phyloP scores from a whole-genome alignment of 1,284 basidiomycete genomes.

The Fomitiporia mediterranea region DNA sequence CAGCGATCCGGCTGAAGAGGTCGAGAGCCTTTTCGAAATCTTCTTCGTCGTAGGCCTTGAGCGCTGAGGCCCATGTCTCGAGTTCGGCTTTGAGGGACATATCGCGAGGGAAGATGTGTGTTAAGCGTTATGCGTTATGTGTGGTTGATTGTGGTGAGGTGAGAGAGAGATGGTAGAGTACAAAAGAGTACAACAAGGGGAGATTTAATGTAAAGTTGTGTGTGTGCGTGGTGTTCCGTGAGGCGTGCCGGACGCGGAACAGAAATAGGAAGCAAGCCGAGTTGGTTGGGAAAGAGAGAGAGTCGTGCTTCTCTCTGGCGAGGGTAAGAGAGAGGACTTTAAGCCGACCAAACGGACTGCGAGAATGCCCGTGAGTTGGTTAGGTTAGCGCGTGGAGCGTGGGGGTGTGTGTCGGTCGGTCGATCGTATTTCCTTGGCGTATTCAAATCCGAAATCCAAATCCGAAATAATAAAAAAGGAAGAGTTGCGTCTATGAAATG shows the following conservation, averaged over 20 bases:
- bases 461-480: slow-evolving; percentile 1
- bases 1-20: slow-evolving; percentile 76
- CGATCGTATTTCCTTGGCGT: neutral
- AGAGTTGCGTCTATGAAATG: too few species aligned
- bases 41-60: slow-evolving; percentile 80
- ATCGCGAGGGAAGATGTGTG: slow-evolving; percentile 20
- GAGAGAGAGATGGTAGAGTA: neutral
- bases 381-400: neutral
- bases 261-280: neutral
- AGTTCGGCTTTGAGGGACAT: slow-evolving; percentile 87
- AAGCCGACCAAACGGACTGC: too few species aligned
- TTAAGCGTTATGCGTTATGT: neutral
- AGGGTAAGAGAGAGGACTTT: too few species aligned
- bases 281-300: neutral
- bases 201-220: too few species aligned
- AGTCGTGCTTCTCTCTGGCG: too few species aligned
- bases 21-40: slow-evolving; percentile 72
- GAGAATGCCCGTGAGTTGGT: too few species aligned
- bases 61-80: slow-evolving; percentile 79
- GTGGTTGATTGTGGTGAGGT: neutral
- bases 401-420: neutral
- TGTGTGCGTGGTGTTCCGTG: too few species aligned
- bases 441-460: neutral
- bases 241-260: slow-evolving; percentile 21
- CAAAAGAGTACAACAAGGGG: neutral